Percentiles rank a stretch among this genome's conserved stretches.
Conservation (phyloP, 306 rosid genomes). For the Quercus gilva region DNA sequence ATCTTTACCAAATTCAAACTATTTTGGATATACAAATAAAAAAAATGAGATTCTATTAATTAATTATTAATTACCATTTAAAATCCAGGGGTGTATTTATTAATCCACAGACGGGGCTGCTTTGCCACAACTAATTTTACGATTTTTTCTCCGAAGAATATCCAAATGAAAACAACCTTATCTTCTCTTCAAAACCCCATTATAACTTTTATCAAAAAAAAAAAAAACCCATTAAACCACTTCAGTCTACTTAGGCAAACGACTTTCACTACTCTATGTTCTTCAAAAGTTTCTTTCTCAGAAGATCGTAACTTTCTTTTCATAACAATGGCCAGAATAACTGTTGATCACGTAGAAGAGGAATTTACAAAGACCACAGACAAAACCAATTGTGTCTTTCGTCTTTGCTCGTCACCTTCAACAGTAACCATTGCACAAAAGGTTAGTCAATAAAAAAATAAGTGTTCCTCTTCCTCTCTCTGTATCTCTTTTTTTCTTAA, state of each 20-base stretch:
- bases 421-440: constrained; percentile 13
- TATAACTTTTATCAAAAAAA: not conserved
- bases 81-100: no score
- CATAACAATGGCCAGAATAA: constrained; percentile 15
- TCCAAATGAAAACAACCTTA: not conserved
- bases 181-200: not conserved
- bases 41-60: no score
- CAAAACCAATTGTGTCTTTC: not conserved
- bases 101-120: no score
- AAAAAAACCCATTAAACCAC: not conserved
- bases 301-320: not conserved
- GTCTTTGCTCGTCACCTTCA: constrained; percentile 16
- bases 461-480: not conserved
- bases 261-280: no score
- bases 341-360: constrained; percentile 2
- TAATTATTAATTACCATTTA: no score
- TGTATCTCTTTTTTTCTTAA: not conserved
- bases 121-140: no score
- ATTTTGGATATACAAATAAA: no score
- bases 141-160: no score
- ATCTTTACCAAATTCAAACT: no score
- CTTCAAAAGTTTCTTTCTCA: not conserved
- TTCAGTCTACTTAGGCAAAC: not conserved
- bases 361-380: not conserved
- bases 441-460: not conserved